Evolutionary conservation across 495 filamentous ascomycete species (phyloP).

Genomic region (Penicillium roqueforti): DNA sequence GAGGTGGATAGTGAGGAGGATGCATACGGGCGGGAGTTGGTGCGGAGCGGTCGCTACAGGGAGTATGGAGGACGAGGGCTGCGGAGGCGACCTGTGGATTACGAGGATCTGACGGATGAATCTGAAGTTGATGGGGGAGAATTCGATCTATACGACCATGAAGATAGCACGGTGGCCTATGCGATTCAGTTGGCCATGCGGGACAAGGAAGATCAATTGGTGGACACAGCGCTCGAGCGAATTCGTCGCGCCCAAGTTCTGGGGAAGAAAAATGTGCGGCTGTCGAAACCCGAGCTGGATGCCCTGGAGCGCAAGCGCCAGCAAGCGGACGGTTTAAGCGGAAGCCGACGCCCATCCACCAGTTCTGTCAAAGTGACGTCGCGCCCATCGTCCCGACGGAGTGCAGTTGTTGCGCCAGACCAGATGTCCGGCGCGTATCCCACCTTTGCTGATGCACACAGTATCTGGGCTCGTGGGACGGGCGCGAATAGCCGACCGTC

Average conservation of each 20-base stretch:
- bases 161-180: constrained; percentile 45
- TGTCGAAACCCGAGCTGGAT: constrained; percentile 69
- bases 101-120: constrained; percentile 45
- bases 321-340: constrained; percentile 40
- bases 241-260: constrained; percentile 69
- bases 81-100: constrained; percentile 44
- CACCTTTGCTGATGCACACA: constrained; percentile 19
- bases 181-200: constrained; percentile 52
- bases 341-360: constrained; percentile 12
- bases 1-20: constrained; percentile 67
- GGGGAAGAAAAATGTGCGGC: constrained; percentile 70
- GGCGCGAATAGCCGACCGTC: constrained; percentile 21
- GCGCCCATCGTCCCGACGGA: constrained; percentile 24
- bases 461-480: constrained; percentile 20
- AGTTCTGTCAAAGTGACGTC: constrained; percentile 1
- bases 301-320: constrained; percentile 68
- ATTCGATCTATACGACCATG: constrained; percentile 53
- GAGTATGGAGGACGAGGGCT: constrained; percentile 32
- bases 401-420: constrained; percentile 20
- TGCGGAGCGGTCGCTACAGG: constrained; percentile 29
- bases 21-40: constrained; percentile 54
- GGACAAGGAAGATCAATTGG: constrained; percentile 67
- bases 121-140: constrained; percentile 50
- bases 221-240: constrained; percentile 68
- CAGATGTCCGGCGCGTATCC: constrained; percentile 26